These are phyloP conservation scores for Phaeosphaeria sp. DNA, from an alignment of 2,329 filamentous ascomycete genomes.

Conservation along the genomic window DNA sequence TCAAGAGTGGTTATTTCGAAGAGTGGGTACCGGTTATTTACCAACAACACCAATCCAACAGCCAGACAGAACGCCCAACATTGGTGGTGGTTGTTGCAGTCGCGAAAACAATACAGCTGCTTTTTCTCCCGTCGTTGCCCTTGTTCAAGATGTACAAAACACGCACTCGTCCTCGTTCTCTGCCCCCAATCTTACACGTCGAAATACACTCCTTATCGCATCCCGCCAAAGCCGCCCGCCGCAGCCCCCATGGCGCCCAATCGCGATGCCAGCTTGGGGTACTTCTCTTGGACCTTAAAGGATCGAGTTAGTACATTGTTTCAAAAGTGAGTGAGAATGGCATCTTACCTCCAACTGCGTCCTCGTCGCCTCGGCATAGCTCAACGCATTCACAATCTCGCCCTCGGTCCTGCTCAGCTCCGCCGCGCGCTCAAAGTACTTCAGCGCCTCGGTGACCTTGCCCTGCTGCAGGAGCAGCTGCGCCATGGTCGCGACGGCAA, in stretches of 20 bases:
- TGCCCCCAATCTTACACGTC: too few relatives aligned
- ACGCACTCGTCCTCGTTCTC: too few relatives aligned
- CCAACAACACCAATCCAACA: too few relatives aligned
- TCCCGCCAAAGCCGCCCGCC: slow-evolving; percentile 35
- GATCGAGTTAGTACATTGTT: slow-evolving; percentile 1
- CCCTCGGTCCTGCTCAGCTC: slow-evolving; percentile 93
- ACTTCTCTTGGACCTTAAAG: slow-evolving; percentile 58
- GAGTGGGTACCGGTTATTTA: too few relatives aligned
- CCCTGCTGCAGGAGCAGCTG: slow-evolving; percentile 97
- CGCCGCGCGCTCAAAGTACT: slow-evolving; percentile 95
- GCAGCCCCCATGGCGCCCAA: slow-evolving; percentile 55
- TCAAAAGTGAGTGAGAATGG: background rate
- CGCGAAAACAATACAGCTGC: too few relatives aligned
- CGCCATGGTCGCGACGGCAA: slow-evolving; percentile 97
- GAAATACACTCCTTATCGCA: slow-evolving; percentile 42
- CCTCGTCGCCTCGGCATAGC: slow-evolving; percentile 94
- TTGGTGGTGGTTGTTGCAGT: too few relatives aligned
- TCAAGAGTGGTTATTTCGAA: too few relatives aligned
- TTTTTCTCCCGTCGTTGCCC: too few relatives aligned
- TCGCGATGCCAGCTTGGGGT: slow-evolving; percentile 57
- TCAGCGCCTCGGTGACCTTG: slow-evolving; percentile 92
- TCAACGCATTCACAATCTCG: slow-evolving; percentile 94
- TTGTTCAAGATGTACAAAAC: too few relatives aligned
- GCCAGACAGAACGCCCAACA: too few relatives aligned
- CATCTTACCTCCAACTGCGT: slow-evolving; percentile 78